These are phyloP conservation scores for Rutstroemia sydowiana DNA, from an alignment of 2,329 filamentous ascomycete species.

Conservation along the genomic window DNA sequence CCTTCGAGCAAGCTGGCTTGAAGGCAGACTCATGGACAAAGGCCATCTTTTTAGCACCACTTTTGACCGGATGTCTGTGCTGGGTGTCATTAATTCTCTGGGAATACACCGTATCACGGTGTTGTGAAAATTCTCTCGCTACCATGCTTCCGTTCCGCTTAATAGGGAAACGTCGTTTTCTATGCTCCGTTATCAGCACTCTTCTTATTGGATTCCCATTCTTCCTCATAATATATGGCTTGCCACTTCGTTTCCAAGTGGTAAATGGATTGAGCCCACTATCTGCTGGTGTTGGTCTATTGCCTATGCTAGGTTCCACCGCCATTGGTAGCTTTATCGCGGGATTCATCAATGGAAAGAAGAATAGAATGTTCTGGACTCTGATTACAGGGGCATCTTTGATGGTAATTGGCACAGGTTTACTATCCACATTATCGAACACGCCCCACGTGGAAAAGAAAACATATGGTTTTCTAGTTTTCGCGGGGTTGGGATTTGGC, in stretches of 20 bases:
- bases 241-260: slow-evolving; percentile 55
- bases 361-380: slow-evolving; percentile 46
- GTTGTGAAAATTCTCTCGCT: slow-evolving; percentile 11
- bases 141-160: slow-evolving; percentile 21
- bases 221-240: slow-evolving; percentile 48
- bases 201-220: slow-evolving; percentile 51
- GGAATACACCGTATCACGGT: slow-evolving; percentile 31
- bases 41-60: slow-evolving; percentile 36
- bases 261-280: slow-evolving; percentile 46
- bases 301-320: slow-evolving; percentile 51
- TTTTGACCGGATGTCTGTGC: slow-evolving; percentile 33
- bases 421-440: slow-evolving; percentile 37
- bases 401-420: slow-evolving; percentile 44
- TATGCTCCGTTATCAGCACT: slow-evolving; percentile 35
- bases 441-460: slow-evolving; percentile 9
- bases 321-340: slow-evolving; percentile 36
- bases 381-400: slow-evolving; percentile 43
- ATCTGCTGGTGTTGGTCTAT: slow-evolving; percentile 47
- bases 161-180: slow-evolving; percentile 15
- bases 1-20: slow-evolving; percentile 40
- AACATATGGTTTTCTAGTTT: slow-evolving; percentile 45
- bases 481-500: slow-evolving; percentile 53
- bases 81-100: slow-evolving; percentile 36
- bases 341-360: slow-evolving; percentile 24
- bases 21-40: slow-evolving; percentile 33